Evolutionary conservation across 2,329 filamentous ascomycete species (phyloP).

Genomic region (Ramularia collo-cygni): DNA sequence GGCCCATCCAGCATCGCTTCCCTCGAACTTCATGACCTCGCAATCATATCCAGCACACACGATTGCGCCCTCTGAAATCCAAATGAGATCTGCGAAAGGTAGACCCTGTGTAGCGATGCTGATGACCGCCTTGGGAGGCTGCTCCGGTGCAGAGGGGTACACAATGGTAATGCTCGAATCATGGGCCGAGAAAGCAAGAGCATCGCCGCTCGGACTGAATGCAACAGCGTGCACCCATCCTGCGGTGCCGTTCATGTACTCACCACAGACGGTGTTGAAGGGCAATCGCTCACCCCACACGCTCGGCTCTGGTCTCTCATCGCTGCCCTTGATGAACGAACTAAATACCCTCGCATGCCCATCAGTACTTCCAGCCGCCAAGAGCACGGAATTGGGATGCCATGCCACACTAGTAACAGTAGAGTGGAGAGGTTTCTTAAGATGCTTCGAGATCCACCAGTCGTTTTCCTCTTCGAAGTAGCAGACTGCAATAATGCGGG

Average conservation of each 20-base stretch:
- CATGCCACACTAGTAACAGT: slow-evolving; percentile 92
- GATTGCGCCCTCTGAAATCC: slow-evolving; percentile 87
- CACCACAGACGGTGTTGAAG: slow-evolving; percentile 97
- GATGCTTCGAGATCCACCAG: slow-evolving; percentile 99
- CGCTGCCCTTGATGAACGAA: slow-evolving; percentile 91
- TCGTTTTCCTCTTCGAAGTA: slow-evolving; percentile 99
- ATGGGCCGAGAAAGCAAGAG: slow-evolving; percentile 89
- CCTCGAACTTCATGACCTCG: slow-evolving; percentile 84
- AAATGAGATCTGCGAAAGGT: slow-evolving; percentile 87
- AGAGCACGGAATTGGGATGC: slow-evolving; percentile 94
- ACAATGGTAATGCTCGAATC: slow-evolving; percentile 96
- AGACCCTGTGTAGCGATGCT: slow-evolving; percentile 84
- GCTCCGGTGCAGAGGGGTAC: slow-evolving; percentile 85
- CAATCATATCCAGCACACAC: slow-evolving; percentile 86
- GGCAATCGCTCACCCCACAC: slow-evolving; percentile 93
- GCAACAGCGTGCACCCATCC: slow-evolving; percentile 93
- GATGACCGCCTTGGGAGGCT: slow-evolving; percentile 82
- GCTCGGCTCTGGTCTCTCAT: slow-evolving; percentile 74
- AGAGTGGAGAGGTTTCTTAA: slow-evolving; percentile 97
- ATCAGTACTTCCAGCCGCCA: slow-evolving; percentile 94
- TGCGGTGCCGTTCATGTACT: slow-evolving; percentile 91
- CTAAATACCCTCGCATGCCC: slow-evolving; percentile 93
- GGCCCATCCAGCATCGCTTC: slow-evolving; percentile 73
- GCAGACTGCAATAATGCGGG: slow-evolving; percentile 90
- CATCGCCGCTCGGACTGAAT: slow-evolving; percentile 87